phyloP scores from a whole-genome alignment of 345 rosid species.

The Triadica sebifera region DNA sequence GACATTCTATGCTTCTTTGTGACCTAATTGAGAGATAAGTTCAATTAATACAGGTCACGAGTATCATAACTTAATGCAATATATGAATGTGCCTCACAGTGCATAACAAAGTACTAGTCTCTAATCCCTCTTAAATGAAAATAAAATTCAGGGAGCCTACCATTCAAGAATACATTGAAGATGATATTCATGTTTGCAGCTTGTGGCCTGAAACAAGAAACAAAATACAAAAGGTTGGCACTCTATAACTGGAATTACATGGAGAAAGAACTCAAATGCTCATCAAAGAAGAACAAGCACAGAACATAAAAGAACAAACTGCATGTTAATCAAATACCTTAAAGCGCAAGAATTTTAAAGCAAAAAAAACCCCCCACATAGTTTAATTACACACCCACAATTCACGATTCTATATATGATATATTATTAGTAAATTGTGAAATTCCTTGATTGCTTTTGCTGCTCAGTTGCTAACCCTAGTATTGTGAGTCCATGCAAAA shows the following conservation, averaged over 20 bases:
- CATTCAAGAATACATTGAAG: slow-evolving; percentile 96
- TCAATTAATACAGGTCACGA: background rate
- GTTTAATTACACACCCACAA: background rate
- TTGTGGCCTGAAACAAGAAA: slow-evolving; percentile 55
- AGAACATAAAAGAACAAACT: background rate
- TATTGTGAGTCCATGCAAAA: too few species aligned
- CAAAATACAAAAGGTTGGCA: slow-evolving; percentile 1
- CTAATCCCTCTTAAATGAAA: slow-evolving; percentile 1
- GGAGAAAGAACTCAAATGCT: background rate
- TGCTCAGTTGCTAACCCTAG: background rate
- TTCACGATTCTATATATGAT: background rate
- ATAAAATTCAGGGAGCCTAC: slow-evolving; percentile 28
- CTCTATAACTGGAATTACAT: background rate
- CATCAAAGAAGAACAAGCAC: background rate
- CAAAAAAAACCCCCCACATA: background rate
- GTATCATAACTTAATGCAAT: background rate
- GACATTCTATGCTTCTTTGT: slow-evolving; percentile 95
- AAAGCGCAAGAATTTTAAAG: background rate
- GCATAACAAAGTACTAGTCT: background rate
- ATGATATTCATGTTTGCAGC: slow-evolving; percentile 94
- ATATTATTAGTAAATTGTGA: background rate
- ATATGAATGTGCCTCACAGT: too few species aligned
- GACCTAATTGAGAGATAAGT: slow-evolving; percentile 52
- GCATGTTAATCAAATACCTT: background rate
- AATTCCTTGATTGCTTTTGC: background rate